phyloP scores from a whole-genome alignment of 805 yeast species.

The Jamesozyma spencerorum region DNA sequence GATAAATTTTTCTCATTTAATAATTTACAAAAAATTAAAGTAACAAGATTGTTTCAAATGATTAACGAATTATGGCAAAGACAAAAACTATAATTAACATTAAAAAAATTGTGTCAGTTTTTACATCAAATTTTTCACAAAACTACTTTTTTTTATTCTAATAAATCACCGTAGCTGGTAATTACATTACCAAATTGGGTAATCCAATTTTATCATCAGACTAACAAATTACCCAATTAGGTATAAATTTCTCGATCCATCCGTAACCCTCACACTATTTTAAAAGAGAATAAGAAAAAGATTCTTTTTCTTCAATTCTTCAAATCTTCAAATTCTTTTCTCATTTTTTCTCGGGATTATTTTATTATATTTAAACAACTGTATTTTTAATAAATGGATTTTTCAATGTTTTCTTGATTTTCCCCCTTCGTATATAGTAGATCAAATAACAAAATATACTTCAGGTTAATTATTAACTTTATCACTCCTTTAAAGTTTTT shows the following conservation, averaged over 20 bases:
- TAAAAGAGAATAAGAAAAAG: background rate
- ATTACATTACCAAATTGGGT: background rate
- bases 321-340: background rate
- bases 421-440: background rate
- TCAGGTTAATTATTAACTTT: background rate
- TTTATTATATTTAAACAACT: background rate
- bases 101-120: background rate
- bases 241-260: background rate
- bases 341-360: background rate
- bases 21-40: slow-evolving; percentile 8
- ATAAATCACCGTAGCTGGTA: background rate
- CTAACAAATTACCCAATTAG: background rate
- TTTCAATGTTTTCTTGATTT: too few species aligned
- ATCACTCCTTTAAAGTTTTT: slow-evolving; percentile 6
- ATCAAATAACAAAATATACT: too few species aligned
- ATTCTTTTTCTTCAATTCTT: too few species aligned
- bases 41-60: slow-evolving; percentile 37
- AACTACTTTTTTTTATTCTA: background rate
- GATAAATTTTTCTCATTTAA: slow-evolving; percentile 32
- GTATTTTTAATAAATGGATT: too few species aligned
- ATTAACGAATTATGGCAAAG: slow-evolving; percentile 34
- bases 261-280: background rate
- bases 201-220: background rate
- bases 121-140: background rate
- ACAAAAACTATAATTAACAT: background rate